A percentile compares a stretch with the other conserved stretches of the same genome.
Evolutionary conservation across 768 basidiomycete species (phyloP).

Genomic region (Boletus tomentosulus): DNA sequence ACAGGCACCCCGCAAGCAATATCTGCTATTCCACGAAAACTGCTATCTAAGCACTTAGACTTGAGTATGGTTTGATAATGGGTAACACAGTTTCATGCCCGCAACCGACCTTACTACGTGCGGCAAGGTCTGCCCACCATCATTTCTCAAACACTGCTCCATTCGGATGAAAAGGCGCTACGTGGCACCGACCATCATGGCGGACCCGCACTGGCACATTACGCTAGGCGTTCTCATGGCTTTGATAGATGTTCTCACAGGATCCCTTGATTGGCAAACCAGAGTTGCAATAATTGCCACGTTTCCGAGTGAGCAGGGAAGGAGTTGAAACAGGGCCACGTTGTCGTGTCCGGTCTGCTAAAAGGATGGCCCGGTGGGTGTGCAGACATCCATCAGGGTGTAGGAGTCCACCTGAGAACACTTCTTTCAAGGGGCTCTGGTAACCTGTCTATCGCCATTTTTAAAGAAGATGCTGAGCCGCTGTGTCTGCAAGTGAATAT

Average conservation of each 20-base stretch:
- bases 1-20: too few relatives aligned
- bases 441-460: not conserved
- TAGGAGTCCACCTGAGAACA: not conserved
- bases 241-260: not conserved
- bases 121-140: not conserved
- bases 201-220: not conserved
- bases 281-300: not conserved
- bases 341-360: not conserved
- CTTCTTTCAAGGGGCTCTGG: not conserved
- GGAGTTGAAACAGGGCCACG: not conserved
- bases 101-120: too few relatives aligned
- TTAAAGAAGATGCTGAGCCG: not conserved
- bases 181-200: not conserved
- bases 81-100: too few relatives aligned
- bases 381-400: not conserved
- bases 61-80: too few relatives aligned
- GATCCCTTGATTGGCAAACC: not conserved
- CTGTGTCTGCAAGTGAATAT: not conserved
- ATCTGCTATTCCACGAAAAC: too few relatives aligned
- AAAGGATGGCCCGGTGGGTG: not conserved
- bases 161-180: not conserved
- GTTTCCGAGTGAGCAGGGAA: not conserved
- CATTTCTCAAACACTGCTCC: not conserved
- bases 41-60: too few relatives aligned
- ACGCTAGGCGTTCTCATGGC: not conserved